Conservation (phyloP, 257 asterid genomes). For the Penstemon davidsonii region DNA sequence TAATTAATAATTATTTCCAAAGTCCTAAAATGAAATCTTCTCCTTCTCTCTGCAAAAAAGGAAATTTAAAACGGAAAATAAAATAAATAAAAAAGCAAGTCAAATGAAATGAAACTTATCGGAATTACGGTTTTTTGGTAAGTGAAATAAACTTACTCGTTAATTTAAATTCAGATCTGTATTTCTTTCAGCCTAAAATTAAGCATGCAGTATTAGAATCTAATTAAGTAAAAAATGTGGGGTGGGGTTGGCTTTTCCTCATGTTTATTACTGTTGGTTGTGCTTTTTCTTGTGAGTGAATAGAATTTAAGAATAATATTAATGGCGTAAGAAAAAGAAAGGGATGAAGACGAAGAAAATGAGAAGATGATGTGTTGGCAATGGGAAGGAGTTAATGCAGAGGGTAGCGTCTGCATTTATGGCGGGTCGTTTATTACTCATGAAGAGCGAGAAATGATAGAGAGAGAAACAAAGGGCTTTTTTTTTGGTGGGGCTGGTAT, state of each 20-base stretch:
- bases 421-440: not conserved
- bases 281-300: slow-evolving; percentile 77
- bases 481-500: too few relatives aligned
- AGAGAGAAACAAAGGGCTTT: not conserved
- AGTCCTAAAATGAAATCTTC: too few relatives aligned
- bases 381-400: slow-evolving; percentile 58
- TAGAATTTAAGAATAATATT: slow-evolving; percentile 61
- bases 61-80: too few relatives aligned
- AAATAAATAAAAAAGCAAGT: too few relatives aligned
- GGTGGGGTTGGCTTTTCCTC: not conserved
- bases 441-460: not conserved
- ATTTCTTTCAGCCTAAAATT: slow-evolving; percentile 14
- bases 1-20: too few relatives aligned
- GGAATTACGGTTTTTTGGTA: too few relatives aligned
- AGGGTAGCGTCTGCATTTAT: slow-evolving; percentile 56
- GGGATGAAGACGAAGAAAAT: slow-evolving; percentile 1
- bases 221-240: not conserved
- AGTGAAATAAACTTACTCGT: too few relatives aligned
- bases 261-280: not conserved
- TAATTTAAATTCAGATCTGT: slow-evolving; percentile 40
- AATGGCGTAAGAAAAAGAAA: slow-evolving; percentile 20
- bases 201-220: slow-evolving; percentile 4
- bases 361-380: slow-evolving; percentile 31
- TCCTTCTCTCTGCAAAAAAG: too few relatives aligned
- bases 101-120: too few relatives aligned